A percentile compares a stretch with the other conserved stretches of the same genome.
Evolutionary conservation across 2,329 filamentous ascomycete species (phyloP).

Genomic region (Reticulascus tulasneorum): DNA sequence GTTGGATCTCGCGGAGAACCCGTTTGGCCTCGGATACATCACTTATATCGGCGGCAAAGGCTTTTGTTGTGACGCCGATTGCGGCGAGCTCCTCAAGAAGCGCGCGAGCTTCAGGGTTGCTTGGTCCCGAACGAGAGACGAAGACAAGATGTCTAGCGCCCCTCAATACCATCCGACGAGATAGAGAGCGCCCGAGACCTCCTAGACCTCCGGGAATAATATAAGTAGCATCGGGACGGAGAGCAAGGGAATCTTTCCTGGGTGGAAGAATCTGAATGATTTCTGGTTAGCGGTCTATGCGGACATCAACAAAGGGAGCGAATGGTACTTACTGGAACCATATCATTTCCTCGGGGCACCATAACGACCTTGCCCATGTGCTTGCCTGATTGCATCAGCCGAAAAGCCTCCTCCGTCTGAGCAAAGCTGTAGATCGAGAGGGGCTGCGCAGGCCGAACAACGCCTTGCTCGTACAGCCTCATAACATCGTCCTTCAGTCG

Average conservation of each 20-base stretch:
- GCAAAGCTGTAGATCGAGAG: slow-evolving; percentile 19
- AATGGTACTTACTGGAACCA: no score
- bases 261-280: no score
- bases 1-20: slow-evolving; percentile 19
- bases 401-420: slow-evolving; percentile 27
- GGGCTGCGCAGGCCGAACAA: no score
- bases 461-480: no score
- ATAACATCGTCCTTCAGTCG: no score
- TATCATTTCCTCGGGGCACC: background rate
- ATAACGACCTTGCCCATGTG: slow-evolving; percentile 35
- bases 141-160: slow-evolving; percentile 26
- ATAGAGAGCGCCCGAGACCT: slow-evolving; percentile 20
- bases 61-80: slow-evolving; percentile 12
- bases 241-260: background rate
- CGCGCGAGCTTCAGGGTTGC: slow-evolving; percentile 11
- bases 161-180: slow-evolving; percentile 18
- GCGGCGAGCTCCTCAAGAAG: slow-evolving; percentile 15
- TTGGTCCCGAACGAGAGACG: slow-evolving; percentile 20
- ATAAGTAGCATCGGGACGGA: slow-evolving; percentile 20
- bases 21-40: slow-evolving; percentile 17
- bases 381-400: slow-evolving; percentile 29
- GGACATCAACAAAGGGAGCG: no score
- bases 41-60: slow-evolving; percentile 27
- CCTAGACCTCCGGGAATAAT: slow-evolving; percentile 25
- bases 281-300: no score